Conservation (phyloP, 2,329 filamentous ascomycete species). For the Cercospora sp. region DNA sequence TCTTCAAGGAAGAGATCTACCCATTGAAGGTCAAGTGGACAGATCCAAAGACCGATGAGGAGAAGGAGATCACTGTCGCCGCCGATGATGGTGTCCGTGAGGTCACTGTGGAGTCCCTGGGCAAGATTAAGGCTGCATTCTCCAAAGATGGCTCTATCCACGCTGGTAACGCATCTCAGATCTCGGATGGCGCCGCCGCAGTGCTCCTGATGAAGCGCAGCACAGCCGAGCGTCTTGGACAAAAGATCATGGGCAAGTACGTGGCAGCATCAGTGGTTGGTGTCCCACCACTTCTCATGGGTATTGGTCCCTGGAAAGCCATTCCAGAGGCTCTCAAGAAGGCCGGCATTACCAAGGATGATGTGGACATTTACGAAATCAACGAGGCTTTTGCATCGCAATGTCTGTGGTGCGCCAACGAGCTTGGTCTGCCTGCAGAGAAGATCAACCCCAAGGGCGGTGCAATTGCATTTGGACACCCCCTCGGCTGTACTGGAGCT, state of each 20-base stretch:
- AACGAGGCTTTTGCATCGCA: slow-evolving; percentile 98
- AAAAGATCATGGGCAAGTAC: slow-evolving; percentile 89
- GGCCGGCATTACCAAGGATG: slow-evolving; percentile 80
- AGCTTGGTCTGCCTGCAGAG: slow-evolving; percentile 75
- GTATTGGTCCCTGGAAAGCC: slow-evolving; percentile 90
- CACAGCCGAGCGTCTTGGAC: slow-evolving; percentile 82
- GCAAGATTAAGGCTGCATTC: slow-evolving; percentile 88
- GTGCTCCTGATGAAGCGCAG: slow-evolving; percentile 94
- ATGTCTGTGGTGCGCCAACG: slow-evolving; percentile 88
- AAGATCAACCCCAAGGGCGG: slow-evolving; percentile 98
- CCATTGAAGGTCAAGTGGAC: slow-evolving; percentile 84
- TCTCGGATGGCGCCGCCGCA: slow-evolving; percentile 92
- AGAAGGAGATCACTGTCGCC: slow-evolving; percentile 76
- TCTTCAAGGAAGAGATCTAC: slow-evolving; percentile 88
- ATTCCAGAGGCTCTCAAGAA: slow-evolving; percentile 90
- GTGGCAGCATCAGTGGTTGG: slow-evolving; percentile 82
- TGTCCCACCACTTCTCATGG: slow-evolving; percentile 92
- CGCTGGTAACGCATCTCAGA: slow-evolving; percentile 92
- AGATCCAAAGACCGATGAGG: slow-evolving; percentile 87
- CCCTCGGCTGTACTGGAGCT: slow-evolving; percentile 89
- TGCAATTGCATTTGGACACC: slow-evolving; percentile 91
- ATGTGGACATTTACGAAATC: slow-evolving; percentile 97
- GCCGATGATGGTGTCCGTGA: slow-evolving; percentile 84
- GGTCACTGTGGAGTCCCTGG: slow-evolving; percentile 83
- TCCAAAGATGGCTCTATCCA: slow-evolving; percentile 91